Percentiles rank a stretch among this genome's conserved stretches.
Conservation (phyloP, 306 rosid genomes). For the Castanea sativa region DNA sequence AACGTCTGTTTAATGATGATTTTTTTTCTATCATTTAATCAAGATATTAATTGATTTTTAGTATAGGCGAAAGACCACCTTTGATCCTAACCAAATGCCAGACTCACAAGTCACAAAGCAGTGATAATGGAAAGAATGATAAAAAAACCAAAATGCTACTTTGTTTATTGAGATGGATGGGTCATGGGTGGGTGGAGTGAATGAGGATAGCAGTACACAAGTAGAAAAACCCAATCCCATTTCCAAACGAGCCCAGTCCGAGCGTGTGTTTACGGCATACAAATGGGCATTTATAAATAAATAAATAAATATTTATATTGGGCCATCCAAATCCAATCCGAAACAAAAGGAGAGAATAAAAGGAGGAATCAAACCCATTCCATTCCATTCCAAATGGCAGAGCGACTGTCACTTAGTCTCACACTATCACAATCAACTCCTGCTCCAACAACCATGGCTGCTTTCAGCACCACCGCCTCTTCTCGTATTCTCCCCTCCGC, state of each 20-base stretch:
- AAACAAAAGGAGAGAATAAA: slow-evolving; percentile 26
- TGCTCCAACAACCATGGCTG: slow-evolving; percentile 41
- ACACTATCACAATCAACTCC: slow-evolving; percentile 30
- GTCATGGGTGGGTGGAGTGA: no score
- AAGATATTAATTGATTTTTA: no score
- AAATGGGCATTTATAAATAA: neutral
- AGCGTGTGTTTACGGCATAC: neutral
- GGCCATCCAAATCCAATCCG: slow-evolving; percentile 24
- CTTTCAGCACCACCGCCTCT: slow-evolving; percentile 39
- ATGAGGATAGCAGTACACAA: neutral
- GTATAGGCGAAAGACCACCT: rapidly evolving
- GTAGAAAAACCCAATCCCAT: neutral
- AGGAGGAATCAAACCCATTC: neutral
- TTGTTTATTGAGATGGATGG: no score
- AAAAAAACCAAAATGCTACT: no score
- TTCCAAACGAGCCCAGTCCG: neutral
- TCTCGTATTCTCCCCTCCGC: slow-evolving; percentile 52
- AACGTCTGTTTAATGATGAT: rapidly evolving
- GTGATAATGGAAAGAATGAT: no score
- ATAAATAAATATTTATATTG: no score
- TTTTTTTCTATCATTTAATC: no score
- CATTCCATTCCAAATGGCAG: slow-evolving; percentile 29
- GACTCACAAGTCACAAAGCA: no score
- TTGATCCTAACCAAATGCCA: no score
- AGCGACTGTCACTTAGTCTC: slow-evolving; percentile 35